Conservation (phyloP, 345 rosid genomes). For the Melastoma malabathricum region DNA sequence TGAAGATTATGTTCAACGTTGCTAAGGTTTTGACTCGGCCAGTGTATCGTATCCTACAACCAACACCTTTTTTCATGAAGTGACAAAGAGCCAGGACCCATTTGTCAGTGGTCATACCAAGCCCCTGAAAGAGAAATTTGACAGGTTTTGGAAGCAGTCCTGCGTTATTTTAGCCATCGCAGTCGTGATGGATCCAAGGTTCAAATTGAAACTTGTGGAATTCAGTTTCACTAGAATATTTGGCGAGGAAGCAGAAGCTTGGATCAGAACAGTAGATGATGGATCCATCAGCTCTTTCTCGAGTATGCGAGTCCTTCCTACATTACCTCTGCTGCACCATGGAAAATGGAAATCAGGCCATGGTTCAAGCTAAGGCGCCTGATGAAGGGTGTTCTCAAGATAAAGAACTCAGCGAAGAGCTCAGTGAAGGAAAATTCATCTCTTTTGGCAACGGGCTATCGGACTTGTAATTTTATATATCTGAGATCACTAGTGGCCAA, state of each 20-base stretch:
- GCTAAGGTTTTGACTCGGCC: conserved; percentile 41
- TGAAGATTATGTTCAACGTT: conserved; percentile 61
- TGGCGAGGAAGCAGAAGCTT: conserved; percentile 65
- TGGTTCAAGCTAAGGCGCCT: conserved; percentile 24
- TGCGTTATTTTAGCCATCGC: conserved; percentile 63
- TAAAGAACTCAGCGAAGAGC: conserved; percentile 14
- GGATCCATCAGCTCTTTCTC: conserved; percentile 55
- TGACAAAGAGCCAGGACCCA: conserved; percentile 52
- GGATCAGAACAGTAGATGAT: conserved; percentile 60
- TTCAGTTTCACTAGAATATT: conserved; percentile 63
- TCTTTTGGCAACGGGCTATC: conserved; percentile 59
- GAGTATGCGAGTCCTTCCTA: conserved; percentile 37
- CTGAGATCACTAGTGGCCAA: conserved; percentile 45
- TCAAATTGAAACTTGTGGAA: conserved; percentile 81
- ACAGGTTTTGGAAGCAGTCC: conserved; percentile 68
- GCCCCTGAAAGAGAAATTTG: conserved; percentile 58
- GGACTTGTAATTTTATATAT: conserved; percentile 70
- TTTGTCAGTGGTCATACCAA: conserved; percentile 41
- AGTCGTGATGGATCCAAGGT: conserved; percentile 90
- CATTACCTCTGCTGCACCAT: conserved; percentile 23
- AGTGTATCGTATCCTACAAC: conserved; percentile 39
- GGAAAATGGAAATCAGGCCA: conserved; percentile 22
- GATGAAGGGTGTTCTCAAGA: conserved; percentile 18
- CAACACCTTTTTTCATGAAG: conserved; percentile 58
- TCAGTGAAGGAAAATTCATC: conserved; percentile 46